Base-by-base conservation (phyloP, 2,329 filamentous ascomycete genomes). In the Calonectria naviculata region DNA sequence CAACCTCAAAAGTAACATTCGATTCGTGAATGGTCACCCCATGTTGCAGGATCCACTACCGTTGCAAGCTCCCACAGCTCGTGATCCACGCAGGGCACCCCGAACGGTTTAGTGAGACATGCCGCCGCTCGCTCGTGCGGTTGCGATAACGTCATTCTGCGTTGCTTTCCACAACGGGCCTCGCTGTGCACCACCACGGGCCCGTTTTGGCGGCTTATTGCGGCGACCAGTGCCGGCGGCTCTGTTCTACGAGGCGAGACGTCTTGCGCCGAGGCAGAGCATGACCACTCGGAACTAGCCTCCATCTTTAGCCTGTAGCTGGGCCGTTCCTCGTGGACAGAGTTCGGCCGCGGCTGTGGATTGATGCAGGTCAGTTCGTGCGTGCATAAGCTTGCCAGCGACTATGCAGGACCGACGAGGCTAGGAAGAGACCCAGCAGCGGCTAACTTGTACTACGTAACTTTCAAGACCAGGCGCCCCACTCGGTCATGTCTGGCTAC, bases 121-220 rank as follows among this genome's bases (percentile, higher is more conserved):
- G 69, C 66, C 64, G 71, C 61, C 58, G 46, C 47, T 72, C 52
- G 71, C 76, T 75, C 74, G 76, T 78, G 76, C 71, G 71, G 70
- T 36, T 56, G 54, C 64, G 54, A 66, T 61, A 75, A 78, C 76
- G 76, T 78, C 76, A 78, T 76, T 74, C 58, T 71, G 72, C 72
- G 71, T 46, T n/a, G 46, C 56, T 49, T 41, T 65, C 29, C n/a
- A 44, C 42, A 64, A 24, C 34, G 6, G 61, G 34, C 21, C 9
- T 28, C 46, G 26, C 34, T 29, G 31, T 44, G n/a, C 36, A 42
- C 44, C 47, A 34, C 38, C 36, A 19, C n/a, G 9, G 24, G 8
- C 41, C 41, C 24, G n/a, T 49, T 61, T 28, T 67, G 54, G 31
- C 41, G 21, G 17, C 38, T 67, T 31, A 47, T 49, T 42, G 29